Evolutionary conservation across 805 yeast genomes (phyloP).

Genomic region (Candida namnaoensis): DNA sequence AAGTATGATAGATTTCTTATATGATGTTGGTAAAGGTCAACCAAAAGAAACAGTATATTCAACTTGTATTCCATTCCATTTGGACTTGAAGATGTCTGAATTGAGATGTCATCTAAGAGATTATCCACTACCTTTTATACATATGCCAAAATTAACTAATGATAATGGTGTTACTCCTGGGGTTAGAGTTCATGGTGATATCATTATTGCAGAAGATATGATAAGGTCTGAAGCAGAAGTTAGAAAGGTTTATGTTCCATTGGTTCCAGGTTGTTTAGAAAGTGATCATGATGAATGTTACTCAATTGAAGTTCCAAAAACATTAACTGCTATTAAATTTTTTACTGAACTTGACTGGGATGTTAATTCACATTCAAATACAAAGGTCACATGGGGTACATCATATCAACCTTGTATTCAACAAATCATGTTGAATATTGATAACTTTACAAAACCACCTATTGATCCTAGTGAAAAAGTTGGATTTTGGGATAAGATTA

Average conservation of each 20-base stretch:
- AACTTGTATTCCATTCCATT: conserved; percentile 52
- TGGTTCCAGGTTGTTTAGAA: conserved; percentile 37
- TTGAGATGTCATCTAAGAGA: conserved; percentile 69
- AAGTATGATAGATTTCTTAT: conserved; percentile 50
- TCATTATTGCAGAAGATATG: conserved; percentile 62
- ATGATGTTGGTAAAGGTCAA: conserved; percentile 73
- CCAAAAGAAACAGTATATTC: conserved; percentile 67
- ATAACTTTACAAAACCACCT: conserved; percentile 84
- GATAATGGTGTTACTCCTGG: conserved; percentile 15
- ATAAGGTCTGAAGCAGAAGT: conserved; percentile 40
- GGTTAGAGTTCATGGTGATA: conserved; percentile 46
- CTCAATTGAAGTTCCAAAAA: conserved; percentile 59
- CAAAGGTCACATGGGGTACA: conserved; percentile 76
- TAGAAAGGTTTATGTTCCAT: conserved; percentile 53
- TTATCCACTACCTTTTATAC: conserved; percentile 76
- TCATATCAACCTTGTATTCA: conserved; percentile 80
- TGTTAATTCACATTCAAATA: conserved; percentile 46
- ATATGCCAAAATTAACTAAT: conserved; percentile 40
- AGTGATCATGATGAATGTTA: conserved; percentile 34
- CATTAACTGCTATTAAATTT: conserved; percentile 68
- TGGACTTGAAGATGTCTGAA: conserved; percentile 52
- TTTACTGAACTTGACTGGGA: conserved; percentile 52
- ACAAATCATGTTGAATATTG: conserved; percentile 68
- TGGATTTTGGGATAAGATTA: conserved; percentile 90
- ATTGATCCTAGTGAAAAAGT: conserved; percentile 76